Conservation (phyloP, 164 flowering plant genomes). For the Saururus chinensis region DNA sequence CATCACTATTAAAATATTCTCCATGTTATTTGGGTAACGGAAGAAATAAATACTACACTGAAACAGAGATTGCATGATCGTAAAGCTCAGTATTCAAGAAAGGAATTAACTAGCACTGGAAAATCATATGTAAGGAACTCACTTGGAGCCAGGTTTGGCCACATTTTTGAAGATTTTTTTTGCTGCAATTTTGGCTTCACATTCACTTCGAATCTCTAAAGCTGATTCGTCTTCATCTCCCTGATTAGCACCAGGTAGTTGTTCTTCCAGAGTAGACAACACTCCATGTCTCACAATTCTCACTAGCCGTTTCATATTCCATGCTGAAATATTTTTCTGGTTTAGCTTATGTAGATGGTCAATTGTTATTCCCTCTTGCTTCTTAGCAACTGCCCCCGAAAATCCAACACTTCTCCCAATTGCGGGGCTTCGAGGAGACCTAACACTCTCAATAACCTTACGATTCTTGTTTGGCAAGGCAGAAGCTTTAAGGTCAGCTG, state of each 20-base stretch:
- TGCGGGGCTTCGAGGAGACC: slow-evolving; percentile 13
- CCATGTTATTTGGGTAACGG: too few species aligned
- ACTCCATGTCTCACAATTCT: slow-evolving; percentile 45
- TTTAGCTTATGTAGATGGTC: slow-evolving; percentile 53
- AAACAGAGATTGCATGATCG: too few species aligned
- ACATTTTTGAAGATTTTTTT: slow-evolving; percentile 47
- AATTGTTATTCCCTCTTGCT: slow-evolving; percentile 33
- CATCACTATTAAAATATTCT: too few species aligned
- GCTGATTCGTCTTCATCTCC: slow-evolving; percentile 41
- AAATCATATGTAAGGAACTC: slow-evolving; percentile 6
- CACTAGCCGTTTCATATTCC: slow-evolving; percentile 67
- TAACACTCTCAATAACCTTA: slow-evolving; percentile 17
- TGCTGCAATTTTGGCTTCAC: slow-evolving; percentile 49
- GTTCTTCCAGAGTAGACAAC: slow-evolving; percentile 50
- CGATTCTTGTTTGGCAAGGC: slow-evolving; percentile 11
- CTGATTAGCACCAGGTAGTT: slow-evolving; percentile 13
- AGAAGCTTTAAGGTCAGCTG: slow-evolving; percentile 24
- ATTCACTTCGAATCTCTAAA: slow-evolving; percentile 37
- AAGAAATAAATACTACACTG: too few species aligned
- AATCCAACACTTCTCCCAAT: slow-evolving; percentile 19
- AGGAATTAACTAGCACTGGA: too few species aligned
- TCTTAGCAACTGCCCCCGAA: slow-evolving; percentile 18
- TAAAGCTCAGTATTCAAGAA: too few species aligned
- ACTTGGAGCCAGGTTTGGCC: slow-evolving; percentile 43
- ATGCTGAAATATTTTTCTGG: slow-evolving; percentile 58